Percentiles rank a stretch among this genome's conserved stretches.
Evolutionary conservation across 2,329 filamentous ascomycete genomes (phyloP).

Genomic region (Ophiostoma fasciatum): DNA sequence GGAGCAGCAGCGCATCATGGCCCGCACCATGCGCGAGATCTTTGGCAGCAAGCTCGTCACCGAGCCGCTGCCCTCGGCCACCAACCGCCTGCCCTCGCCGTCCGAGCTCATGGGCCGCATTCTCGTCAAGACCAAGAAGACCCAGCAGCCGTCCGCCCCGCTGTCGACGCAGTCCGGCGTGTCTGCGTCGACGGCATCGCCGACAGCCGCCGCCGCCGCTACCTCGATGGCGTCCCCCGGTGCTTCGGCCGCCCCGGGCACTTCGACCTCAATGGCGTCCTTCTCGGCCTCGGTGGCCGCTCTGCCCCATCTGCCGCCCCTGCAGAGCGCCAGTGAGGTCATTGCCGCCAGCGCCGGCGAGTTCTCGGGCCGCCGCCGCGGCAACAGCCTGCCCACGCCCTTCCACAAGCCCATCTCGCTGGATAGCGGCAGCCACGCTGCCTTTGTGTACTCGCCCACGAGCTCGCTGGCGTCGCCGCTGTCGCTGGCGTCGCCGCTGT

Average conservation of each 20-base stretch:
- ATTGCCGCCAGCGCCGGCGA: constrained; percentile 12
- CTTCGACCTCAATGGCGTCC: too few relatives aligned
- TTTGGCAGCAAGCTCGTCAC: constrained; percentile 71
- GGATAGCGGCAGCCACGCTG: constrained; percentile 24
- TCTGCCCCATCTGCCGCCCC: background rate
- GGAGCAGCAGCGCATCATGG: constrained; percentile 76
- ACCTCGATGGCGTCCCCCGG: too few relatives aligned
- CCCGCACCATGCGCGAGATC: constrained; percentile 70
- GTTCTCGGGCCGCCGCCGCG: constrained; percentile 33
- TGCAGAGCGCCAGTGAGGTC: constrained; percentile 8
- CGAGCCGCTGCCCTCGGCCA: constrained; percentile 55
- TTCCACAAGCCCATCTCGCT: constrained; percentile 47
- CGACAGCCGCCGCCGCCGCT: too few relatives aligned
- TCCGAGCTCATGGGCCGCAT: constrained; percentile 73
- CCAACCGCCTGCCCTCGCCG: constrained; percentile 62
- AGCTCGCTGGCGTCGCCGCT: constrained; percentile 16
- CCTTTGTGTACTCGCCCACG: constrained; percentile 1
- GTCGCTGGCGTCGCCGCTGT: background rate
- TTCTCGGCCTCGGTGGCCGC: background rate
- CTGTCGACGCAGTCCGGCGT: background rate
- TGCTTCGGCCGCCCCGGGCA: too few relatives aligned
- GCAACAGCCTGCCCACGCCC: constrained; percentile 65
- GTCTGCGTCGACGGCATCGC: too few relatives aligned
- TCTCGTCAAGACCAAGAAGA: constrained; percentile 87
- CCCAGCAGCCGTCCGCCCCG: constrained; percentile 30